Base-by-base conservation (phyloP, 352 stramenopile species). In the Phytophthora ohioensis region DNA sequence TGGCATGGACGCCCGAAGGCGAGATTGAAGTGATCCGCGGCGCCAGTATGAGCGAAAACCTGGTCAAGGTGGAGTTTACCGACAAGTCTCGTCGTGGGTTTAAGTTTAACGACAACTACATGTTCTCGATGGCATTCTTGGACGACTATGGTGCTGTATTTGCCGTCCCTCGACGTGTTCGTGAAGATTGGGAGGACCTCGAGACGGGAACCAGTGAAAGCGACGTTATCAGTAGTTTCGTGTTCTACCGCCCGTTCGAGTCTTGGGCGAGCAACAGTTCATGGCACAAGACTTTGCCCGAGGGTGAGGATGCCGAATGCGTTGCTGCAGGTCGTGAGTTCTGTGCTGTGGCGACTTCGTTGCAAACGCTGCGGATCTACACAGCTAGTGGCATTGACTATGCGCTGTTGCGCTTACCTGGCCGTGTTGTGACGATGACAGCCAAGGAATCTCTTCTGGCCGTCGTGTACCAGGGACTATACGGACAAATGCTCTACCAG, bases 21-120 rank as follows among this genome's bases (percentile, higher is more conserved):
- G 88, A 96, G 64, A 96, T 96, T 48, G 88, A 96, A 61, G 76
- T 82, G 43, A 84, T 96, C 30, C 82, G 84, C 15, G 83, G 82
- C n/a, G 79, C 84, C 4, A 88, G 65, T 54, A 80, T 82, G 70
- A 85, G 81, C 32, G 84, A 92, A 54, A 84, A 92, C 72, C 71
- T 96, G 5, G 78, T 96, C 17, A 92, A 93, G 60, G 84, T 96
- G 38, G 84, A 90, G 57, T 96, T 96, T 43, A 63, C 77, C 0
- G 88, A 96, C 80, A 96, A 94, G 42, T 85, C 82, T 46, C 86
- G 85, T 5, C 88, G 88, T 56, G 87, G 86, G 0, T 94, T 96
- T 69, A 96, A 94, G 73, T 93, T 96, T 55, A 88, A 79, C 59
- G 88, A 96, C 66, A 91, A 90, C 58, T 94, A 94, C 61, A 77